These are phyloP conservation scores for Beauveria sp. DNA, from an alignment of 2,329 filamentous ascomycete species.

Conservation along the genomic window DNA sequence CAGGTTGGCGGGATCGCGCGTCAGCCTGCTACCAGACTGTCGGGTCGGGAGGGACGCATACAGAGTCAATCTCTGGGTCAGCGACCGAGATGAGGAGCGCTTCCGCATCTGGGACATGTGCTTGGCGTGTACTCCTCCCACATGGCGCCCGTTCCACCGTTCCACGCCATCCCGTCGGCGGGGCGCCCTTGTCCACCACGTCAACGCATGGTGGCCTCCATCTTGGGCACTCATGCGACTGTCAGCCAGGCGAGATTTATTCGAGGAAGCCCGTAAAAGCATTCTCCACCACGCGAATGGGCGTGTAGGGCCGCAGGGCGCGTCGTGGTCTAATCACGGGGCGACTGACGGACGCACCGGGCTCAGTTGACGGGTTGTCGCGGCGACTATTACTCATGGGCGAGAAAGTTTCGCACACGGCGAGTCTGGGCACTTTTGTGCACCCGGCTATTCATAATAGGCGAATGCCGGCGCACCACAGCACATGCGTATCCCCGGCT, in stretches of 20 bases:
- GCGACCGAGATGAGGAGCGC: slow-evolving; percentile 2
- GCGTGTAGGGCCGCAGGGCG: slow-evolving; percentile 1
- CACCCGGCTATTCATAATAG: neutral
- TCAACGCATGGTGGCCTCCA: slow-evolving; percentile 7
- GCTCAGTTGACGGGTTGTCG: neutral
- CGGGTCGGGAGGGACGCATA: slow-evolving; percentile 2
- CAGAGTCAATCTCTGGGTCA: neutral
- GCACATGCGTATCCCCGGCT: neutral
- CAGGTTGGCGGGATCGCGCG: slow-evolving; percentile 10
- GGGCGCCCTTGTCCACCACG: slow-evolving; percentile 9
- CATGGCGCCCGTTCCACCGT: neutral
- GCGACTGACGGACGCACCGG: neutral
- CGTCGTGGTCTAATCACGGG: slow-evolving; percentile 1
- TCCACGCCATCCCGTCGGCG: neutral
- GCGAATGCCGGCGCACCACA: neutral
- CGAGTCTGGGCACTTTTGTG: neutral
- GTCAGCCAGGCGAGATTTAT: neutral
- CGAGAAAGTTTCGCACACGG: neutral
- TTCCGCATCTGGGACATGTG: neutral
- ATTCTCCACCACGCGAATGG: slow-evolving; percentile 1
- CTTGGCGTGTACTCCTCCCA: slow-evolving; percentile 1
- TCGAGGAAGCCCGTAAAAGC: neutral
- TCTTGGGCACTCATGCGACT: slow-evolving; percentile 8
- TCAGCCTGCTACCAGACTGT: slow-evolving; percentile 3
- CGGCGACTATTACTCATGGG: neutral